Percentiles rank a stretch among this genome's conserved stretches.
These are phyloP conservation scores for Leccinellum rugosiceps DNA, from an alignment of 768 basidiomycete genomes.

Conservation along the genomic window DNA sequence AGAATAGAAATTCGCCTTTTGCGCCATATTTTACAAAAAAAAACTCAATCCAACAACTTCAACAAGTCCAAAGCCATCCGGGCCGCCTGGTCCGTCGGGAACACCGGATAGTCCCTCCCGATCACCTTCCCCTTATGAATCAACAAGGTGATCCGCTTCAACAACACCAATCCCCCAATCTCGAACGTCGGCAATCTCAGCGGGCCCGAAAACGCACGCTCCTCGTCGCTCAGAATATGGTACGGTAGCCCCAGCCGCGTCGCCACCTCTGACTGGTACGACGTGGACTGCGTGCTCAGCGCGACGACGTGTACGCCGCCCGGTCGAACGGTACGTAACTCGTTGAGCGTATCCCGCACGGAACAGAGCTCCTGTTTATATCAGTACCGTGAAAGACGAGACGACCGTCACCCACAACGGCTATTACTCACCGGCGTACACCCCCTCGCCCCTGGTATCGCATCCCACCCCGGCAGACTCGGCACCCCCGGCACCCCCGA, in stretches of 20 bases:
- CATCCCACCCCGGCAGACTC: conserved; percentile 19
- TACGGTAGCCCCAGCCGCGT: conserved; percentile 14
- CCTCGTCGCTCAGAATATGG: conserved; percentile 21
- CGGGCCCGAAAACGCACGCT: conserved; percentile 2
- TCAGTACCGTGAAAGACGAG: neutral
- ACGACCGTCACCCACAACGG: neutral
- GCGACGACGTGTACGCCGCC: conserved; percentile 8
- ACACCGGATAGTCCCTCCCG: conserved; percentile 21
- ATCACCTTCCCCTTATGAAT: conserved; percentile 9
- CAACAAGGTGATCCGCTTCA: conserved; percentile 22
- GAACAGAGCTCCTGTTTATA: conserved; percentile 17
- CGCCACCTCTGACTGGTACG: conserved; percentile 20
- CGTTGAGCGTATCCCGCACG: conserved; percentile 11
- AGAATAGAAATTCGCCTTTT: neutral
- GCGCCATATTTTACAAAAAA: neutral
- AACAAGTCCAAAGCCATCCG: conserved; percentile 6
- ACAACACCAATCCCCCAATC: conserved; percentile 8
- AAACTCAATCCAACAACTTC: neutral
- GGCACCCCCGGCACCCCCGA: conserved; percentile 15
- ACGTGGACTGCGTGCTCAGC: conserved; percentile 19
- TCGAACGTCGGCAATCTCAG: conserved; percentile 22
- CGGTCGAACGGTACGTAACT: neutral
- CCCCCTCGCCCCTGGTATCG: conserved; percentile 22
- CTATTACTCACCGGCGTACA: conserved; percentile 22
- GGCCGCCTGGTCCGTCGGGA: conserved; percentile 20